Evolutionary conservation across 805 yeast genomes (phyloP).

Genomic region (Priceomyces castillae): DNA sequence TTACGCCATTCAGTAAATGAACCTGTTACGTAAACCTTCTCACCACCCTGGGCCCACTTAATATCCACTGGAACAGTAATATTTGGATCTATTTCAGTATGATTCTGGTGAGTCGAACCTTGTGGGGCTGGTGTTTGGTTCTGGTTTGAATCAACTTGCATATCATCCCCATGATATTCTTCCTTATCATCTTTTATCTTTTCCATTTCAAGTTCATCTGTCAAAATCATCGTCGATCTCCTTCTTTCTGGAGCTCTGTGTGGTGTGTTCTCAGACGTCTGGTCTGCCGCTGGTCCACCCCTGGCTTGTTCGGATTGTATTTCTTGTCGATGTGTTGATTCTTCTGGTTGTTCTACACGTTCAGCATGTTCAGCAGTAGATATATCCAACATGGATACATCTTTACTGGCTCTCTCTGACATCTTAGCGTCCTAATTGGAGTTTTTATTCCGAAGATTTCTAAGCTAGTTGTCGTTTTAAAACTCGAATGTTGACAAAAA

Average conservation of each 20-base stretch:
- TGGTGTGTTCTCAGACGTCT: constrained; percentile 1
- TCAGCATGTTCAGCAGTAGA: constrained; percentile 23
- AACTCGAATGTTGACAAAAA: background rate
- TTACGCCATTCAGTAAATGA: constrained; percentile 98
- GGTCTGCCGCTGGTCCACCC: constrained; percentile 3
- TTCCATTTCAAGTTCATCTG: constrained; percentile 63
- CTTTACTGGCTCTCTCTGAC: constrained; percentile 18
- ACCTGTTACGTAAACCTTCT: constrained; percentile 92
- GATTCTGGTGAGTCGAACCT: constrained; percentile 9
- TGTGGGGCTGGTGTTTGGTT: constrained; percentile 4
- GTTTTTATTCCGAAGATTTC: background rate
- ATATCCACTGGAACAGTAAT: constrained; percentile 58
- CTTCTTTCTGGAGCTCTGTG: constrained; percentile 35
- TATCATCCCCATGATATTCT: constrained; percentile 22
- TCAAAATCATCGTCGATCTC: constrained; percentile 68
- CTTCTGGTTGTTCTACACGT: background rate
- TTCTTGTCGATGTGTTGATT: constrained; percentile 1
- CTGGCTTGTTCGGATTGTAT: constrained; percentile 4
- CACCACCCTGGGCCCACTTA: constrained; percentile 96
- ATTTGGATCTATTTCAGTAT: constrained; percentile 20
- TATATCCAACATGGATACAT: constrained; percentile 45
- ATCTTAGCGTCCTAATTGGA: constrained; percentile 1
- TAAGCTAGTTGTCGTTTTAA: background rate
- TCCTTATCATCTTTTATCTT: constrained; percentile 41
- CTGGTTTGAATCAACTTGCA: constrained; percentile 18